These are phyloP conservation scores for Amorphotheca resinae DNA, from an alignment of 495 filamentous ascomycete genomes.

Conservation along the genomic window DNA sequence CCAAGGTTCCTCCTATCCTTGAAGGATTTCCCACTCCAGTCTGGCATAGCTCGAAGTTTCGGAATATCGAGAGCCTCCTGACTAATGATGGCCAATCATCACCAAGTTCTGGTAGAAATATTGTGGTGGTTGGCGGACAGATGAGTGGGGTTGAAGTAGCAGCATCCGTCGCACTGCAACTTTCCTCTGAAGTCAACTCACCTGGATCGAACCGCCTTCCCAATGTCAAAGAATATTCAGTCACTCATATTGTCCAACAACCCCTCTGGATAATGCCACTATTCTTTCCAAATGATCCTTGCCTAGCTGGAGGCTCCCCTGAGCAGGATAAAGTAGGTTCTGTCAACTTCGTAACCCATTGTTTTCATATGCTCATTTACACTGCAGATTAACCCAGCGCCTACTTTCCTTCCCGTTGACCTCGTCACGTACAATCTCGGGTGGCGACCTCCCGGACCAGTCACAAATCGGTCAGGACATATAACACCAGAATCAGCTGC, in stretches of 20 bases:
- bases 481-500: conserved; percentile 40
- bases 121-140: conserved; percentile 70
- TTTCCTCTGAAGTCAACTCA: conserved; percentile 45
- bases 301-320: conserved; percentile 2
- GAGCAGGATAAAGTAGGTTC: conserved; percentile 1
- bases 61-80: conserved; percentile 27
- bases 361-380: not conserved
- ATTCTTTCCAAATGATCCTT: conserved; percentile 36
- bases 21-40: conserved; percentile 17
- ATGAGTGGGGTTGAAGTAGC: conserved; percentile 76
- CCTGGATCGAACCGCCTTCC: conserved; percentile 20
- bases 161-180: conserved; percentile 53
- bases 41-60: conserved; percentile 48
- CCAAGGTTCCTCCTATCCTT: conserved; percentile 37
- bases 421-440: conserved; percentile 58
- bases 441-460: conserved; percentile 40
- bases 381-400: conserved; percentile 23
- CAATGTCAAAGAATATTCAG: conserved; percentile 20
- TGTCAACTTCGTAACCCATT: not conserved
- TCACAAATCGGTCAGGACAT: conserved; percentile 47
- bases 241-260: conserved; percentile 48
- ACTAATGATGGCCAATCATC: conserved; percentile 9
- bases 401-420: conserved; percentile 65
- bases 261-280: conserved; percentile 66
- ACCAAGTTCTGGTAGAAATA: conserved; percentile 14